Evolutionary conservation across 1,139 yeast species (phyloP).

Genomic region (Pichia sp.): DNA sequence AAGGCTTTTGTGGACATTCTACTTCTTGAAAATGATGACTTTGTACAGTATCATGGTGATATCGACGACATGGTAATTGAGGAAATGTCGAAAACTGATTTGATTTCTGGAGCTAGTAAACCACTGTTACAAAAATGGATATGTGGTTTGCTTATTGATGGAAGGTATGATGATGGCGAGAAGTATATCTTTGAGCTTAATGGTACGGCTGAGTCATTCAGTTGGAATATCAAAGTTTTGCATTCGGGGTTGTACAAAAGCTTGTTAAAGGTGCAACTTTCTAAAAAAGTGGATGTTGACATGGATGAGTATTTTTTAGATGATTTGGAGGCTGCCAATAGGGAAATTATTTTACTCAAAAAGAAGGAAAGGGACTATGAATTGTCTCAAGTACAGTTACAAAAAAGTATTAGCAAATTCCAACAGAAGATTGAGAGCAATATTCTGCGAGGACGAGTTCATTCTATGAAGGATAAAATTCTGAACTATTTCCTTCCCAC

Average conservation of each 20-base stretch:
- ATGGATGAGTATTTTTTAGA: conserved; percentile 11
- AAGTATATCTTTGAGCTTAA: conserved; percentile 5
- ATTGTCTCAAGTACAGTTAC: too few species aligned
- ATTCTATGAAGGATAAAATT: conserved; percentile 7
- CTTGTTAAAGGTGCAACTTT: conserved; percentile 1
- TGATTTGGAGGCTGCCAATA: conserved; percentile 4
- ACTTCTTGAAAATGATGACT: conserved; percentile 1
- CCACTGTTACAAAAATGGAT: conserved; percentile 3
- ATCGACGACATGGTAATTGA: conserved; percentile 1
- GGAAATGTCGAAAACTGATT: neutral
- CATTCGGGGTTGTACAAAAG: conserved; percentile 8
- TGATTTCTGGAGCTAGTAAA: neutral
- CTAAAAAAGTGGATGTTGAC: conserved; percentile 1
- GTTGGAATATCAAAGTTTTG: conserved; percentile 3
- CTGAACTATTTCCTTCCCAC: conserved; percentile 8
- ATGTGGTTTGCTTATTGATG: conserved; percentile 6
- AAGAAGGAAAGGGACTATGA: neutral
- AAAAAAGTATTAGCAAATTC: too few species aligned
- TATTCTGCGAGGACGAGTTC: too few species aligned
- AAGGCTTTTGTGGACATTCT: conserved; percentile 5
- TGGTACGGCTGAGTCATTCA: neutral
- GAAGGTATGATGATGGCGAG: conserved; percentile 5
- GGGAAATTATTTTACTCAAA: neutral
- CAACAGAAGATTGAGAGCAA: too few species aligned
- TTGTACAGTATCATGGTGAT: conserved; percentile 5